phyloP scores from a whole-genome alignment of 2,329 filamentous ascomycete genomes.

The Aspergillus tanneri region DNA sequence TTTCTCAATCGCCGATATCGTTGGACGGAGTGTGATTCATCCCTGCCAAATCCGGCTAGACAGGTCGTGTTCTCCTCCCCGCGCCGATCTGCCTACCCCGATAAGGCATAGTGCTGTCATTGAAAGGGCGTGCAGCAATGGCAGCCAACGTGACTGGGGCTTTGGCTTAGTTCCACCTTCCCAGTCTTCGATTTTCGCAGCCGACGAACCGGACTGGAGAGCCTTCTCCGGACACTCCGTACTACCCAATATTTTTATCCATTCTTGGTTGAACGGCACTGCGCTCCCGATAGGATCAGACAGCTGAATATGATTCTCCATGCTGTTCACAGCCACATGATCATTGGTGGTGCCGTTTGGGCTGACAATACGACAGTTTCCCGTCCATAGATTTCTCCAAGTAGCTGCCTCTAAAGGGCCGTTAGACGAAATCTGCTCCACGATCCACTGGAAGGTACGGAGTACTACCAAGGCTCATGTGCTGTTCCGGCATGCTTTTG shows the following conservation, averaged over 20 bases:
- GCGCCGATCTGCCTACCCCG: slow-evolving; percentile 11
- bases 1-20: slow-evolving; percentile 13
- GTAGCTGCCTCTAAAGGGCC: no score
- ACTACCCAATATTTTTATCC: no score
- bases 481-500: slow-evolving; percentile 21
- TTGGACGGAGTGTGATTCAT: slow-evolving; percentile 13
- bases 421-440: background rate
- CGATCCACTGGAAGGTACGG: slow-evolving; percentile 22
- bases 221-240: no score
- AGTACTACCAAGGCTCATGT: background rate
- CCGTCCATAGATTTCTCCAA: background rate
- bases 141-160: background rate
- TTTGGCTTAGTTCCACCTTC: no score
- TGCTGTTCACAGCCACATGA: no score
- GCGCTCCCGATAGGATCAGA: no score
- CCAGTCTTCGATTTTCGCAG: no score
- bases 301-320: no score
- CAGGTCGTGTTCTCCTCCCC: slow-evolving; percentile 1
- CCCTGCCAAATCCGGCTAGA: slow-evolving; percentile 7
- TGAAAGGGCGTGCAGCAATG: slow-evolving; percentile 33
- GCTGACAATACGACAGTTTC: background rate
- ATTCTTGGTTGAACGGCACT: no score
- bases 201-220: background rate
- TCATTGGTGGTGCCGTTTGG: background rate
- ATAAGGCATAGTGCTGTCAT: slow-evolving; percentile 31